Evolutionary conservation across 208 protist genomes (phyloP), one percentile per base, ranked within the genome.

Genomic region (Wallacemonas sp.): DNA sequence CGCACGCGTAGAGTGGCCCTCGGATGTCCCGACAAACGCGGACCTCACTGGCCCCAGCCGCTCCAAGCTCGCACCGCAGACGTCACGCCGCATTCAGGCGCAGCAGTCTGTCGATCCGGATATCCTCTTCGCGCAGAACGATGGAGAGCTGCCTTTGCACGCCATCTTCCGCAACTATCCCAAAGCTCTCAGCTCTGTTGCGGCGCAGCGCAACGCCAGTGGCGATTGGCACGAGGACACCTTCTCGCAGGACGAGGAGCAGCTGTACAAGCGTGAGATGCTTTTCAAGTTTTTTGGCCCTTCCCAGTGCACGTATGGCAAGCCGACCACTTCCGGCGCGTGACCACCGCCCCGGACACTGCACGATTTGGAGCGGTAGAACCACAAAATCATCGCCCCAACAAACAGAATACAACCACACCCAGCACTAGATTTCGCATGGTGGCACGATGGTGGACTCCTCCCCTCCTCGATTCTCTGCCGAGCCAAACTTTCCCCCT

Each of bases 141-240:
- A 52, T 14, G 87, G 78, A 22, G 90, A 93, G 26, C 73, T 96
- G 38, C 90, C 90, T 0, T 77, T 96, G 22, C 61, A 80, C 65
- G 48, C 33, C 11, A 96, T 96, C 52, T 96, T 96, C 67, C 76
- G 81, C 0, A 77, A 79, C 0, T 92, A 82, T 57, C 82, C 82
- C 10, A 93, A 93, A 48, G 82, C 85, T 0, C 73, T 96, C 29
- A 78, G 87, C 29, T 80, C 87, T 0, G 46, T 96, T 18, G 64
- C 81, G 2, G 76, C 77, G 2, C 57, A 85, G 62, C 84, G 90
- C 41, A 85, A 87, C 54, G 85, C 77, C 0, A 96, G 90, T 61
- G 90, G 90, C 0, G 85, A 96, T 65, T 96, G 90, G 87, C 75
- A 79, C 38, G 70, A 75, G 20, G 90, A 96, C 61, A 90, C 87